Evolutionary conservation across 352 stramenopile genomes (phyloP), one percentile per base, ranked within the genome.

Genomic region (Phytophthora niederhauseri): DNA sequence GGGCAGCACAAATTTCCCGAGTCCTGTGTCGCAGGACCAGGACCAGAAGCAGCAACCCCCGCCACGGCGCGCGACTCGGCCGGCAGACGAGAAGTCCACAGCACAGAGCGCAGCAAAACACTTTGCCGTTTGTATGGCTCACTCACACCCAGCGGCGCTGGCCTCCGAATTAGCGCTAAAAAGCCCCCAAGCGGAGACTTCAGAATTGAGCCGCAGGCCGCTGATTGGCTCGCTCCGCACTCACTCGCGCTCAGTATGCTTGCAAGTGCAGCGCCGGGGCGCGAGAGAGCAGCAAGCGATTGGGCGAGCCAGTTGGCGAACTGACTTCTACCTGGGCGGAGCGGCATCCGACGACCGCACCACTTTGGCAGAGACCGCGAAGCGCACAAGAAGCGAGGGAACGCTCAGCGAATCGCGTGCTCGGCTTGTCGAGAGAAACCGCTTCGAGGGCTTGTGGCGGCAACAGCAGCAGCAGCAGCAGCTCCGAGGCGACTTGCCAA

Each of bases 301-400:
- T 72, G 60, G 55, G 55, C 19, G 28, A 46, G 68, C 64, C 68
- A 75, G 68, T 75, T 70, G 43, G 43, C 30, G 41, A 75, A 75
- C 70, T 77, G 70, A 68, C 66, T 75, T 75, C 52, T 73, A 57
- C 60, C 17, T 12, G 36, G 41, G 20, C 46, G 52, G 55, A 64
- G 60, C 55, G 41, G 66, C 66, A 74, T 71, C 50, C 50, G 60
- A 69, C 70, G 59, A 71, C 54, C 41, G 55, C 70, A 75, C 70
- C 36, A 77, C 46, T 77, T 77, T 77, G 66, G 70, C 61, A 77
- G 70, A 77, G 70, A 68, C 70, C 57, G 41, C 66, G 54, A 61
- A 67, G 65, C 26, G 61, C 69, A 76, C 70, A 77, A 77, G 70
- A 74, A 74, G 56, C 28, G 51, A 57, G 72, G 57, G 70, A 77